These are phyloP conservation scores for Sporothrix globosa DNA, from an alignment of 2,329 filamentous ascomycete species.

Conservation along the genomic window DNA sequence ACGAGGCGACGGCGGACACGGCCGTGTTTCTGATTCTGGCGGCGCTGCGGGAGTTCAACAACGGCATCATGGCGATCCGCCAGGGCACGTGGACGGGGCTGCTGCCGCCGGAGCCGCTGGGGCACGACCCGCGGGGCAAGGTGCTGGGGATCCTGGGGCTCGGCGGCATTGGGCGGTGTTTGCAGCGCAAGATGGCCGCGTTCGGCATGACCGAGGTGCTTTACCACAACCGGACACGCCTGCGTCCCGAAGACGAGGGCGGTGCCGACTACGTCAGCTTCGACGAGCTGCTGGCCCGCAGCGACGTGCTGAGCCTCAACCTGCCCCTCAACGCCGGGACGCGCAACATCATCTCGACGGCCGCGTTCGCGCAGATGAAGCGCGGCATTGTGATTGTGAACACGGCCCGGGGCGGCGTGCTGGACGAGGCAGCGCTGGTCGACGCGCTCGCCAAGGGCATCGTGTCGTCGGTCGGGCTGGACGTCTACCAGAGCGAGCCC, in stretches of 20 bases:
- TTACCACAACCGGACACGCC: constrained; percentile 57
- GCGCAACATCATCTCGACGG: constrained; percentile 55
- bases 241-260: constrained; percentile 44
- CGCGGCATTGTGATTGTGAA: constrained; percentile 58
- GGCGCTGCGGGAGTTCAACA: constrained; percentile 67
- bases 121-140: constrained; percentile 70
- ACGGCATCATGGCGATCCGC: constrained; percentile 60
- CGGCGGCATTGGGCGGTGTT: constrained; percentile 61
- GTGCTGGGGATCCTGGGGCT: constrained; percentile 60
- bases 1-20: constrained; percentile 71
- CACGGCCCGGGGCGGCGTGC: constrained; percentile 59
- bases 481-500: constrained; percentile 63
- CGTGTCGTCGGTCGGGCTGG: constrained; percentile 57
- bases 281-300: constrained; percentile 56
- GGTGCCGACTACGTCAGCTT: constrained; percentile 59
- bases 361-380: constrained; percentile 58
- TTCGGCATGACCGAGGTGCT: constrained; percentile 59
- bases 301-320: constrained; percentile 60
- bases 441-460: constrained; percentile 57
- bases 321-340: constrained; percentile 51
- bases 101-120: constrained; percentile 48
- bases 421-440: constrained; percentile 60
- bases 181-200: constrained; percentile 51
- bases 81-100: constrained; percentile 62
- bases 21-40: constrained; percentile 73